Evolutionary conservation across 2,329 filamentous ascomycete genomes (phyloP).

Genomic region (Hymenoscyphus albidus): DNA sequence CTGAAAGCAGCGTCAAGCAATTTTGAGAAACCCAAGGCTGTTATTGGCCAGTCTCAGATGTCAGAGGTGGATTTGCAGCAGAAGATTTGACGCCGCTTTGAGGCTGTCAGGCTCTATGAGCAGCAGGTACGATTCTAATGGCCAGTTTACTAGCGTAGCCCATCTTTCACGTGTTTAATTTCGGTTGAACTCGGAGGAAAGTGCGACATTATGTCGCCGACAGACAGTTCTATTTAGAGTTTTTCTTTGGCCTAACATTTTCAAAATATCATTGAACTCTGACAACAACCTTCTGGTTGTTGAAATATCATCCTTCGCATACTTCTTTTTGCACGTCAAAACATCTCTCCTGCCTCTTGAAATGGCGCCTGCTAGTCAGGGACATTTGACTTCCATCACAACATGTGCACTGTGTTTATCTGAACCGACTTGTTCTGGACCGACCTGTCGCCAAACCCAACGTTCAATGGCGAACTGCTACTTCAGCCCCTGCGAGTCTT

Average conservation of each 20-base stretch:
- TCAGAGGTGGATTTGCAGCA: no score
- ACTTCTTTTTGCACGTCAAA: background rate
- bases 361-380: background rate
- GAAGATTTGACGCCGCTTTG: no score
- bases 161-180: no score
- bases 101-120: no score
- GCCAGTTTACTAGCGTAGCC: no score
- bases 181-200: background rate
- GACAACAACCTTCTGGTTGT: background rate
- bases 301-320: background rate
- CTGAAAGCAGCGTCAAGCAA: no score
- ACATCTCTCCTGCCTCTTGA: background rate
- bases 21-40: no score
- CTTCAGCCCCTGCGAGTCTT: background rate
- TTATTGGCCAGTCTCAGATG: no score
- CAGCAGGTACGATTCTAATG: no score
- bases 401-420: background rate
- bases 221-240: background rate
- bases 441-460: background rate
- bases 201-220: no score
- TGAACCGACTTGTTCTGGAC: background rate
- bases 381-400: background rate
- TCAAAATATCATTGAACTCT: background rate
- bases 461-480: no score
- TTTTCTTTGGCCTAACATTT: background rate